A percentile compares a stretch with the other conserved stretches of the same genome.
Conservation (phyloP, 805 yeast species). For the Ogataea allantospora region DNA sequence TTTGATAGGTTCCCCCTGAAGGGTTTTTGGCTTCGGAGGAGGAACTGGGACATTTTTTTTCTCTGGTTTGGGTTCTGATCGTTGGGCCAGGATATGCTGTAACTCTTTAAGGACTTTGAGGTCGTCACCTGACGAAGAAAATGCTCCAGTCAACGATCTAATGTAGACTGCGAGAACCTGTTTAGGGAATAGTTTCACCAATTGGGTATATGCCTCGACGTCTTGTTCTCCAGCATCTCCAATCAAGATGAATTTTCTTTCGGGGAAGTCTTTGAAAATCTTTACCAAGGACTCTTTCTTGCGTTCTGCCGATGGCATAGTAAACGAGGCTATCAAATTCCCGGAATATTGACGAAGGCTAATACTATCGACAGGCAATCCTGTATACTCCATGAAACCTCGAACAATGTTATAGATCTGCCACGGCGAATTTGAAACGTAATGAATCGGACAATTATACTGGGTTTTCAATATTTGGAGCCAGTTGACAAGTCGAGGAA, state of each 20-base stretch:
- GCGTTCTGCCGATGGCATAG: conserved; percentile 84
- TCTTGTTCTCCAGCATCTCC: conserved; percentile 98
- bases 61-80: neutral
- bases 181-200: conserved; percentile 60
- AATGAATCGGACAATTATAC: conserved; percentile 62
- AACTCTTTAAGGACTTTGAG: conserved; percentile 23
- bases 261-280: conserved; percentile 70
- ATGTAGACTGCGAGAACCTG: conserved; percentile 75
- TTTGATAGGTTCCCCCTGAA: conserved; percentile 35
- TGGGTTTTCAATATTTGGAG: conserved; percentile 48
- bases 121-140: conserved; percentile 53
- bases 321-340: conserved; percentile 70
- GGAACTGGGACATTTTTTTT: conserved; percentile 38
- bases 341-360: conserved; percentile 89
- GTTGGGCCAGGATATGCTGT: conserved; percentile 17
- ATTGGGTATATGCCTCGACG: conserved; percentile 80
- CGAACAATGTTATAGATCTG: conserved; percentile 67
- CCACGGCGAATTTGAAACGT: conserved; percentile 95
- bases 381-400: conserved; percentile 52
- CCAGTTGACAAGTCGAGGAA: conserved; percentile 77
- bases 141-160: conserved; percentile 68
- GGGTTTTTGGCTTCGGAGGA: conserved; percentile 45
- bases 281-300: conserved; percentile 65
- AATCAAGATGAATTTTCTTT: conserved; percentile 73
- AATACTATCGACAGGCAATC: conserved; percentile 77